Evolutionary conservation across 2,329 filamentous ascomycete species (phyloP).

Genomic region (Canariomyces notabilis): DNA sequence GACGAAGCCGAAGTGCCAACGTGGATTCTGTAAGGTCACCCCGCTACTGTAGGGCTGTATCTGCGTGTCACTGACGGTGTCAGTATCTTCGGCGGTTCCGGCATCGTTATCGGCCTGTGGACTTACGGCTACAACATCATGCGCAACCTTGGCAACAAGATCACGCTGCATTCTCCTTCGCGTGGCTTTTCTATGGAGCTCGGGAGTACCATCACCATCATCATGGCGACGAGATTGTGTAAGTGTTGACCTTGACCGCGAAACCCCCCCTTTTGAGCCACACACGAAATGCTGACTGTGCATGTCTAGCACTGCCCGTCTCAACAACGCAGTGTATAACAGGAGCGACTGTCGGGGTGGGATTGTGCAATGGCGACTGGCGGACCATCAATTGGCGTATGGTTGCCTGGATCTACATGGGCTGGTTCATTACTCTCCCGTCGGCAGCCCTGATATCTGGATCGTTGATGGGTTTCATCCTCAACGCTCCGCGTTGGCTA

Average conservation of each 20-base stretch:
- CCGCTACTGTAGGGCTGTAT: not conserved
- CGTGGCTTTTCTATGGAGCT: slow-evolving; percentile 55
- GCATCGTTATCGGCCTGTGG: slow-evolving; percentile 47
- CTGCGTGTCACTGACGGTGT: not conserved
- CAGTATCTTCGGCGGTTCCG: slow-evolving; percentile 29
- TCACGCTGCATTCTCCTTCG: slow-evolving; percentile 52
- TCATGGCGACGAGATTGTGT: slow-evolving; percentile 57
- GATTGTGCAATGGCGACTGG: slow-evolving; percentile 55
- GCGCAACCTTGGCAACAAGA: slow-evolving; percentile 52
- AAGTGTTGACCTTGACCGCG: slow-evolving; percentile 20
- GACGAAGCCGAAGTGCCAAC: slow-evolving; percentile 47
- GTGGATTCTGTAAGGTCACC: slow-evolving; percentile 55
- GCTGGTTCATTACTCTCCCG: slow-evolving; percentile 59
- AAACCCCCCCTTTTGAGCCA: not conserved
- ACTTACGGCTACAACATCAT: slow-evolving; percentile 62
- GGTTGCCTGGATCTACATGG: slow-evolving; percentile 54
- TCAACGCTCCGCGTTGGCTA: slow-evolving; percentile 53
- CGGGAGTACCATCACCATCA: slow-evolving; percentile 56
- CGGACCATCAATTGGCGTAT: slow-evolving; percentile 59
- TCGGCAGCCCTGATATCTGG: slow-evolving; percentile 53
- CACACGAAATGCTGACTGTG: slow-evolving; percentile 1
- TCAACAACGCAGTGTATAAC: slow-evolving; percentile 63
- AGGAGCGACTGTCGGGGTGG: slow-evolving; percentile 58
- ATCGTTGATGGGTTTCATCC: slow-evolving; percentile 56
- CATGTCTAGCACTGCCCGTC: slow-evolving; percentile 47